Evolutionary conservation across 2,329 filamentous ascomycete species (phyloP).

Genomic region (Pseudogymnoascus verrucosus): DNA sequence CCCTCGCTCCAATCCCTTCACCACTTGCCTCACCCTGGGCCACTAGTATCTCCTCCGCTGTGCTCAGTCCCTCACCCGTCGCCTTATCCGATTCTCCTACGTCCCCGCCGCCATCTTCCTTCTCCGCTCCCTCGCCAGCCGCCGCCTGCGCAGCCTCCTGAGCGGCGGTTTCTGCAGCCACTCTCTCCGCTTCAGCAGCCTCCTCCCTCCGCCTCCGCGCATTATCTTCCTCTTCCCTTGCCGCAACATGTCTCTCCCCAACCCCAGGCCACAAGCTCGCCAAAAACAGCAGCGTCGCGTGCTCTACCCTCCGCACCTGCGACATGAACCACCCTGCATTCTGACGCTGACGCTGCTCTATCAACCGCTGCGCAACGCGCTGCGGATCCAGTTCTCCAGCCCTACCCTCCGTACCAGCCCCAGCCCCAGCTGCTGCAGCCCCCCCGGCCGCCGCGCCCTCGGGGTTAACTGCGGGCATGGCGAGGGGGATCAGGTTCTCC

Average conservation of each 20-base stretch:
- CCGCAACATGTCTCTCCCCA: conserved; percentile 53
- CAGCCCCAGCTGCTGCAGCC: conserved; percentile 24
- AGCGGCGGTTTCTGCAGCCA: conserved; percentile 19
- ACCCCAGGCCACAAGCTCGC: conserved; percentile 60
- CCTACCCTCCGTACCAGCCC: not conserved
- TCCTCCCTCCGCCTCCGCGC: conserved; percentile 23
- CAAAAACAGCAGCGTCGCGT: conserved; percentile 54
- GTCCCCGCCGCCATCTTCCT: not conserved
- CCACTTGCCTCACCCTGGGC: not conserved
- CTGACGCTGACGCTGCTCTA: conserved; percentile 36
- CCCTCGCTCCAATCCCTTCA: not conserved
- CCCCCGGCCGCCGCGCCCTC: conserved; percentile 22
- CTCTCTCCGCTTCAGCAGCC: conserved; percentile 15
- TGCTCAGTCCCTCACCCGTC: not conserved
- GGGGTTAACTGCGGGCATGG: conserved; percentile 28
- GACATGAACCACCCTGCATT: conserved; percentile 43
- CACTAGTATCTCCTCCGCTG: not conserved
- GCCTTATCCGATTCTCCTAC: not conserved
- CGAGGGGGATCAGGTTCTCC: conserved; percentile 50
- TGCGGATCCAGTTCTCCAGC: conserved; percentile 36
- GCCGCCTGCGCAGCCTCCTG: conserved; percentile 18
- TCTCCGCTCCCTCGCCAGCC: conserved; percentile 4
- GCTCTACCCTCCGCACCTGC: conserved; percentile 47
- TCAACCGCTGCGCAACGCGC: conserved; percentile 45
- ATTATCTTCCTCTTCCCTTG: conserved; percentile 21